Evolutionary conservation across 208 protist species (phyloP).

Genomic region (Acanthamoeba triangularis): DNA sequence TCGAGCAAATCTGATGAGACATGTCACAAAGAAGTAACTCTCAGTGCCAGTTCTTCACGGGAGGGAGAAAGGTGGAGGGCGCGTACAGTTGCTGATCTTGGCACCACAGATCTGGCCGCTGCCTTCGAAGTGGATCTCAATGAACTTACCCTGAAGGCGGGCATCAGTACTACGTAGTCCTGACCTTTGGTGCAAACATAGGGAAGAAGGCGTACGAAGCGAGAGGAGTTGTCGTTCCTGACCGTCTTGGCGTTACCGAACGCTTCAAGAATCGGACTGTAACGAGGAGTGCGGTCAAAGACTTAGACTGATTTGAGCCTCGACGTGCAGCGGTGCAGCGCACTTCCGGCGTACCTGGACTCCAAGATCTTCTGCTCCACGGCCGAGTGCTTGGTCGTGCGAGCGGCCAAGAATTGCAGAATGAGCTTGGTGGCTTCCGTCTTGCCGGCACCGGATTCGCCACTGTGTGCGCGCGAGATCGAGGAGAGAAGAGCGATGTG

Average conservation of each 20-base stretch:
- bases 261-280: slow-evolving; percentile 81
- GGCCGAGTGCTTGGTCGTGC: slow-evolving; percentile 50
- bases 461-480: slow-evolving; percentile 57
- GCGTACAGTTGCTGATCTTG: slow-evolving; percentile 84
- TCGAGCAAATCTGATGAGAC: not conserved
- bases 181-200: not conserved
- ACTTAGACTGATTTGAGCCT: not conserved
- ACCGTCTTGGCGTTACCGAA: slow-evolving; percentile 88
- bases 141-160: slow-evolving; percentile 85
- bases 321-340: slow-evolving; percentile 37
- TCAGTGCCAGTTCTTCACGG: not conserved
- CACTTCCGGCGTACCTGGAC: slow-evolving; percentile 75
- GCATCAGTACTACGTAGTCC: no score
- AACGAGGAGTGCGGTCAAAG: not conserved
- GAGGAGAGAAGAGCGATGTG: not conserved
- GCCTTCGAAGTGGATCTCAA: slow-evolving; percentile 87
- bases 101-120: slow-evolving; percentile 84
- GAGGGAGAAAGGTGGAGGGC: not conserved
- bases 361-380: slow-evolving; percentile 88
- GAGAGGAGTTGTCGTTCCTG: slow-evolving; percentile 90
- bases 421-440: slow-evolving; percentile 92
- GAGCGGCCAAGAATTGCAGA: slow-evolving; percentile 89
- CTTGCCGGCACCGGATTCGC: slow-evolving; percentile 90
- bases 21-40: not conserved
- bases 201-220: slow-evolving; percentile 81